phyloP scores from a whole-genome alignment of 2,329 filamentous ascomycete genomes.

The Sporothrix dimorphospora region DNA sequence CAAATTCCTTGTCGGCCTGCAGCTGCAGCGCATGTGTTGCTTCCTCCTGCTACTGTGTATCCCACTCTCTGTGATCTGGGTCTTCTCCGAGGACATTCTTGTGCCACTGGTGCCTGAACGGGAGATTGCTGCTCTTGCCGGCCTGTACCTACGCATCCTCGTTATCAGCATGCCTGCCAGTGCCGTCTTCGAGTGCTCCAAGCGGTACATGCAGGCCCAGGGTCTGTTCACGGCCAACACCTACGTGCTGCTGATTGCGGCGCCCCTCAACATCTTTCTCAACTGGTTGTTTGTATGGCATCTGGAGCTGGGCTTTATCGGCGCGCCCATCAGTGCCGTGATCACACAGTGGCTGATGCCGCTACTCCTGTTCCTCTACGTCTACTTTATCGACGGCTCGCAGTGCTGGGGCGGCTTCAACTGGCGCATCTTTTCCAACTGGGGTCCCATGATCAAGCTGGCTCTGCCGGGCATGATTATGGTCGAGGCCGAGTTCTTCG shows the following conservation, averaged over 20 bases:
- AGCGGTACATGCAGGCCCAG: constrained; percentile 81
- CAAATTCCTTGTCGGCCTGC: constrained; percentile 83
- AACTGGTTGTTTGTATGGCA: constrained; percentile 82
- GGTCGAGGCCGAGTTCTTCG: constrained; percentile 91
- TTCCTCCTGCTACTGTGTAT: constrained; percentile 72
- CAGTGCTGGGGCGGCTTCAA: constrained; percentile 84
- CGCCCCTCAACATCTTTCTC: constrained; percentile 74
- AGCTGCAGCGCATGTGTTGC: constrained; percentile 78
- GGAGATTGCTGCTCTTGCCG: constrained; percentile 71
- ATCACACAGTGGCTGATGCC: constrained; percentile 77
- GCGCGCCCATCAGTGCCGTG: constrained; percentile 76
- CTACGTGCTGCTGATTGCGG: constrained; percentile 75
- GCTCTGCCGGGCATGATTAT: constrained; percentile 89
- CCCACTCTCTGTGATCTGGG: constrained; percentile 72
- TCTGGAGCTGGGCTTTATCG: constrained; percentile 68
- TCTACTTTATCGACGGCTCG: constrained; percentile 69
- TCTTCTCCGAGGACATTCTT: constrained; percentile 67
- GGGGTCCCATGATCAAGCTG: constrained; percentile 82
- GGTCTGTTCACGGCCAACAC: constrained; percentile 79
- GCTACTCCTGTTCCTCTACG: constrained; percentile 72
- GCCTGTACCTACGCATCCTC: constrained; percentile 71
- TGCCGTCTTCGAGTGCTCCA: constrained; percentile 74
- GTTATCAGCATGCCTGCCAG: constrained; percentile 74
- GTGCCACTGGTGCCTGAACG: constrained; percentile 68
- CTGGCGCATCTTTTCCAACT: constrained; percentile 70